Base-by-base conservation (phyloP, 1,139 yeast genomes). In the Saccharomyces hybrid region DNA sequence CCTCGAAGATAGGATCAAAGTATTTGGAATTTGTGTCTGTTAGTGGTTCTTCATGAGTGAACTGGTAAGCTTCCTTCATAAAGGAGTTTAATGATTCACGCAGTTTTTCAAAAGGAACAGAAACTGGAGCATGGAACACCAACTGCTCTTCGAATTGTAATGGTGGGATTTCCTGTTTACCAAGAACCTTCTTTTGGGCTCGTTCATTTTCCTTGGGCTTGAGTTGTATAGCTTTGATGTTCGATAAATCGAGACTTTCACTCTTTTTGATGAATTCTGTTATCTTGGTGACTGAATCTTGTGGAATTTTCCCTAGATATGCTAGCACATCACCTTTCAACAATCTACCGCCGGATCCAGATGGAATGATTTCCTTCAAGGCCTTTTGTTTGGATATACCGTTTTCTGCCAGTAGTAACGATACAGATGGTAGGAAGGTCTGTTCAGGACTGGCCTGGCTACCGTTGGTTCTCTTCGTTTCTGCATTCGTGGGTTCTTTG, bases 251-350 rank as follows among this genome's bases (percentile, higher is more conserved):
- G 60, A 91, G 76, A 64, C 84, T 87, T 60, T 82, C 78, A 60
- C 80, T 79, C 52, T 78, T 73, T 56, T 79, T 75, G 62, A 91
- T 73, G 66, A 76, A 84, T 47, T 79, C 73, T 8, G 88, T 75
- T 55, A 91, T 75, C 26, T 73, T 68, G 21, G 71, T 69, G 29
- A 84, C 81, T 11, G 83, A 73, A 6, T 79, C 82, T 51, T 74
- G 65, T 14, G 86, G 71, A 56, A 91, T 87, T 59, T 79, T 71
- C 28, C 98, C 97, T 55, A 91, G 70, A 67, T 81, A 83, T 0
- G 96, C 95, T 61, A 91, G 78, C 1, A 91, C 89, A 69, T 93
- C 99, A 59, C 98, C 98, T 74, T 87, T 88, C 61, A 90, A 77
- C 51, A 93, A 70, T 65, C 96, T 80, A 19, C 97, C 98, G 57